These are phyloP conservation scores for Debaryomyces singareniensis DNA, from an alignment of 1,139 yeast genomes.

Conservation along the genomic window DNA sequence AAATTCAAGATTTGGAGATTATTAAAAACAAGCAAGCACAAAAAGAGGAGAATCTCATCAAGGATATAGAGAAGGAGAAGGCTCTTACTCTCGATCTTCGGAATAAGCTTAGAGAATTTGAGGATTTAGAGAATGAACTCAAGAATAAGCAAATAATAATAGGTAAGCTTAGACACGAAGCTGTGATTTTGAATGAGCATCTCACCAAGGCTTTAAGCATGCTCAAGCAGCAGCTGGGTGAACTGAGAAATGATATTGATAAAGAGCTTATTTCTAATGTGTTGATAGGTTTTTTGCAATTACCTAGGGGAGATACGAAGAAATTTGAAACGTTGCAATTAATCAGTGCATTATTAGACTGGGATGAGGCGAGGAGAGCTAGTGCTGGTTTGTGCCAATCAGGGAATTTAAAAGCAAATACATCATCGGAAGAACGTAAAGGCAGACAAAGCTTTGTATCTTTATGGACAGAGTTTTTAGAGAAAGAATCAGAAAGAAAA, in stretches of 20 bases:
- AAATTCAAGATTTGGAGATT: slow-evolving; percentile 2
- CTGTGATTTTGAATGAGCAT: slow-evolving; percentile 91
- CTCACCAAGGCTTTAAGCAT: slow-evolving; percentile 78
- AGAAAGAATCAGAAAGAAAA: slow-evolving; percentile 51
- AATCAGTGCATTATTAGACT: slow-evolving; percentile 72
- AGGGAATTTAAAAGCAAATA: slow-evolving; percentile 15
- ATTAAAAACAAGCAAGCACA: background rate
- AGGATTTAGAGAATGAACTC: slow-evolving; percentile 25
- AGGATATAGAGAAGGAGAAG: slow-evolving; percentile 1
- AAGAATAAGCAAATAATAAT: slow-evolving; percentile 74
- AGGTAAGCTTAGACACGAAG: slow-evolving; percentile 92
- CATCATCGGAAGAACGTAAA: slow-evolving; percentile 16
- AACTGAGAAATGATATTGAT: slow-evolving; percentile 68
- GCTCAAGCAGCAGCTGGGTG: slow-evolving; percentile 65
- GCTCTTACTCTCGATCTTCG: slow-evolving; percentile 8
- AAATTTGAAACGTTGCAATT: slow-evolving; percentile 87
- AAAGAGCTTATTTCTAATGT: slow-evolving; percentile 84
- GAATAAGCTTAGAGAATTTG: slow-evolving; percentile 11
- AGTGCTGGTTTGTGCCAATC: slow-evolving; percentile 73
- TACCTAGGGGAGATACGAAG: slow-evolving; percentile 91
- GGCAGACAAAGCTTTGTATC: slow-evolving; percentile 68
- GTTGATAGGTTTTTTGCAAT: slow-evolving; percentile 72
- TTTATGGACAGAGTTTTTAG: slow-evolving; percentile 84
- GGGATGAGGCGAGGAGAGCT: slow-evolving; percentile 80
- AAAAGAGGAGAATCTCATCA: slow-evolving; percentile 4